Conservation (phyloP, 164 flowering plant species). For the Liriodendron chinense region DNA sequence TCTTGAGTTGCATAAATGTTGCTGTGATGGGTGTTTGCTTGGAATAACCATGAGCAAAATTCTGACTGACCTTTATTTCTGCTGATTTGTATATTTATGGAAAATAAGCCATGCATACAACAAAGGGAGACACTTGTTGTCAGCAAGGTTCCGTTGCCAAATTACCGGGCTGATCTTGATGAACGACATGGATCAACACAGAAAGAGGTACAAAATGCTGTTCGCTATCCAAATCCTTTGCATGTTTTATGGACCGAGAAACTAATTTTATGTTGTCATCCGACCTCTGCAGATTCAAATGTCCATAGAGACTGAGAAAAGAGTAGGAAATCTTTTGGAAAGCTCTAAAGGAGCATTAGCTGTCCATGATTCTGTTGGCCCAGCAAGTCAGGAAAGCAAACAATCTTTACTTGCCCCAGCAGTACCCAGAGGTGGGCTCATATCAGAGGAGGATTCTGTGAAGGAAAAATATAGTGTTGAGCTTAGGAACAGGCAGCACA, state of each 20-base stretch:
- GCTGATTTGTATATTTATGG: conserved; percentile 37
- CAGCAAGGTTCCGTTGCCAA: conserved; percentile 86
- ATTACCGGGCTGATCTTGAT: conserved; percentile 93
- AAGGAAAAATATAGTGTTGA: conserved; percentile 53
- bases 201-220: conserved; percentile 61
- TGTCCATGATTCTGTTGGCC: conserved; percentile 28
- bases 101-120: conserved; percentile 91
- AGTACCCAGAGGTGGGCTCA: conserved; percentile 18
- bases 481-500: conserved; percentile 69
- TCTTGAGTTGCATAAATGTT: background rate
- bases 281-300: conserved; percentile 59
- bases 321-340: conserved; percentile 65
- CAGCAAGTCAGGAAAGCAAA: conserved; percentile 33
- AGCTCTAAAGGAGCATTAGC: conserved; percentile 35
- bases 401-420: conserved; percentile 20
- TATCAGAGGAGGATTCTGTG: conserved; percentile 26
- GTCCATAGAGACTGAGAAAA: conserved; percentile 75
- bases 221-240: background rate
- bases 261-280: background rate
- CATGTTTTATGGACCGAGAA: background rate
- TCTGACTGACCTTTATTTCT: conserved; percentile 13
- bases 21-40: background rate
- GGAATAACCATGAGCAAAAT: background rate
- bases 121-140: conserved; percentile 87
- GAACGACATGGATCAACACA: conserved; percentile 93